A percentile compares a stretch with the other conserved stretches of the same genome.
Conservation (phyloP, 2,329 filamentous ascomycete species). For the Xylaria digitata region DNA sequence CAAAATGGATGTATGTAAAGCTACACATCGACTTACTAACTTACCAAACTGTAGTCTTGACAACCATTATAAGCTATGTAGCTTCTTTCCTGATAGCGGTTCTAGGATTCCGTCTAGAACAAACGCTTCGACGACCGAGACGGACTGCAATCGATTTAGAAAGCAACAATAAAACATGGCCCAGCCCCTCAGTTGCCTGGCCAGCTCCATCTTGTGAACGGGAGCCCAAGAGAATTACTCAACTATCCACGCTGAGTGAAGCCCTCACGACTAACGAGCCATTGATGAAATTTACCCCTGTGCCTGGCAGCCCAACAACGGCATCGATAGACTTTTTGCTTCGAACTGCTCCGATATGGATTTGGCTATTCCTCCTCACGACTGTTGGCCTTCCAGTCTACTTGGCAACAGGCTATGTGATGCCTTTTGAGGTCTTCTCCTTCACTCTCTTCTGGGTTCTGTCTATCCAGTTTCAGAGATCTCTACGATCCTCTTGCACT, state of each 20-base stretch:
- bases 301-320: constrained; percentile 9
- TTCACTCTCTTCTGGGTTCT: constrained; percentile 47
- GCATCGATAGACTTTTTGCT: constrained; percentile 40
- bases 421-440: constrained; percentile 47
- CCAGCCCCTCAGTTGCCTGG: constrained; percentile 44
- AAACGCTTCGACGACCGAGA: constrained; percentile 38
- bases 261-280: constrained; percentile 37
- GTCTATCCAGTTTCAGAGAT: constrained; percentile 46
- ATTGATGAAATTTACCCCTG: constrained; percentile 31
- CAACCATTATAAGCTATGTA: constrained; percentile 45
- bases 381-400: constrained; percentile 47
- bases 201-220: constrained; percentile 38
- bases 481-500: constrained; percentile 37
- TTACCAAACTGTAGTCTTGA: constrained; percentile 44
- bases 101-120: constrained; percentile 44
- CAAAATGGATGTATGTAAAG: not conserved
- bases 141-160: constrained; percentile 42
- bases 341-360: constrained; percentile 46
- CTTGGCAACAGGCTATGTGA: constrained; percentile 41
- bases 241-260: constrained; percentile 33
- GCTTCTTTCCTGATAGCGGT: constrained; percentile 41
- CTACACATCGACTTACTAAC: constrained; percentile 15
- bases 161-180: constrained; percentile 41
- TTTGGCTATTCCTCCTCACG: constrained; percentile 43
- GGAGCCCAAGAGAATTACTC: constrained; percentile 35